Evolutionary conservation across 495 filamentous ascomycete species (phyloP).

Genomic region (Cercophora sp.): DNA sequence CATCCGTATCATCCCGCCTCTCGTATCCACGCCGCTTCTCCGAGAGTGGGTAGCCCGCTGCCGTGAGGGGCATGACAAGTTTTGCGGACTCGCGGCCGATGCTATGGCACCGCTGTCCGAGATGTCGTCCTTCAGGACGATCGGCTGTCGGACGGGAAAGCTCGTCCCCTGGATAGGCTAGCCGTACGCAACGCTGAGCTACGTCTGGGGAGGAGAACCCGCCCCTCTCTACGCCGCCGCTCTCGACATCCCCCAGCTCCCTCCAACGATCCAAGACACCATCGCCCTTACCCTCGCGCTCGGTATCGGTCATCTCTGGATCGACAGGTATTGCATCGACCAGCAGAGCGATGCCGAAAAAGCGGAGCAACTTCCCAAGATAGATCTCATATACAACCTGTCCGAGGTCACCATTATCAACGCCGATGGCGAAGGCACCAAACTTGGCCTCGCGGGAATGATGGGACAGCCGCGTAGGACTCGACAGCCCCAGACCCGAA

Average conservation of each 20-base stretch:
- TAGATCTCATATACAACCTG: neutral
- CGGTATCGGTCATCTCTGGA: constrained; percentile 1
- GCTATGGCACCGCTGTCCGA: constrained; percentile 6
- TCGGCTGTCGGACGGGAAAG: constrained; percentile 4
- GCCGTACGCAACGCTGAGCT: constrained; percentile 8
- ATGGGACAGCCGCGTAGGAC: neutral
- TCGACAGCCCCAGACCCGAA: constrained; percentile 3
- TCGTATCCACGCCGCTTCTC: constrained; percentile 3
- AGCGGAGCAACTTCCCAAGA: constrained; percentile 1
- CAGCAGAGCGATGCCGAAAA: constrained; percentile 3
- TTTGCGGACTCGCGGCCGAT: constrained; percentile 2
- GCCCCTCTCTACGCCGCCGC: constrained; percentile 3
- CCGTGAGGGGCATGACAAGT: constrained; percentile 1
- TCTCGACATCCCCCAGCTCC: constrained; percentile 3
- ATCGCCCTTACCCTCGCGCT: neutral
- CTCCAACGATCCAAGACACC: neutral
- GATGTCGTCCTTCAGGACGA: constrained; percentile 4
- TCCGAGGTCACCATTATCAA: constrained; percentile 4
- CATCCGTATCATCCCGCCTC: constrained; percentile 6
- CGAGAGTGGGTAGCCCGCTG: constrained; percentile 6
- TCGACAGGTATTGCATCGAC: constrained; percentile 5
- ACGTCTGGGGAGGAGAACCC: constrained; percentile 6
- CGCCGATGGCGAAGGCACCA: neutral
- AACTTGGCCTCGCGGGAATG: constrained; percentile 2
- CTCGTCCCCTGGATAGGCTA: neutral